phyloP scores from a whole-genome alignment of 2,329 filamentous ascomycete genomes.

The Ascochyta fabae region DNA sequence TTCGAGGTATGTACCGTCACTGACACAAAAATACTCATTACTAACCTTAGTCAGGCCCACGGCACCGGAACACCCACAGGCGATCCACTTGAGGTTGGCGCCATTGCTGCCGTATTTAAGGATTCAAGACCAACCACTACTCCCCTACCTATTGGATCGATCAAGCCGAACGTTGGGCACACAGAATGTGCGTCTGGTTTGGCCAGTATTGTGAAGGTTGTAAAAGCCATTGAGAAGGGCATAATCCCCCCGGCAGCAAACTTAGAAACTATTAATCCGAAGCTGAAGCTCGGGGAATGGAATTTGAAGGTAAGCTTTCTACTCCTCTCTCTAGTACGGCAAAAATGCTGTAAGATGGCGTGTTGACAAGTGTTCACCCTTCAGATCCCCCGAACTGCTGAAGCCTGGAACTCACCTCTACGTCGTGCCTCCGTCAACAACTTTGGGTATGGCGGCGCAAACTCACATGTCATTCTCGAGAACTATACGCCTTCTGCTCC shows the following conservation, averaged over 20 bases:
- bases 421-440: slow-evolving; percentile 13
- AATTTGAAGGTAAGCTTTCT: not conserved
- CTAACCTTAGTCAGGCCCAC: slow-evolving; percentile 21
- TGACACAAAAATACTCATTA: no score
- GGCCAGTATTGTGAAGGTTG: slow-evolving; percentile 35
- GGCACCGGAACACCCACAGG: slow-evolving; percentile 64
- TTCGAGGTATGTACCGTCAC: slow-evolving; percentile 30
- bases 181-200: slow-evolving; percentile 33
- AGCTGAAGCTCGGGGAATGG: slow-evolving; percentile 10
- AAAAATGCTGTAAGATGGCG: not conserved
- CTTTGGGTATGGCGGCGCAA: slow-evolving; percentile 25
- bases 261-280: slow-evolving; percentile 23
- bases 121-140: not conserved
- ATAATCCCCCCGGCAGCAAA: slow-evolving; percentile 31
- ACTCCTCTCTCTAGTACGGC: not conserved
- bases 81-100: slow-evolving; percentile 32
- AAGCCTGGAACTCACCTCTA: not conserved
- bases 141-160: slow-evolving; percentile 28
- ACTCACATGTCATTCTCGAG: slow-evolving; percentile 19
- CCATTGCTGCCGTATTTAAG: slow-evolving; percentile 21
- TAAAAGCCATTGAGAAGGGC: slow-evolving; percentile 29
- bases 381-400: not conserved
- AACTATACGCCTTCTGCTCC: not conserved
- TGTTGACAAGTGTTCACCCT: not conserved
- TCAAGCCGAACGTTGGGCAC: slow-evolving; percentile 44